Base-by-base conservation (phyloP, 352 stramenopile species). In the Phytopythium mirpurense region DNA sequence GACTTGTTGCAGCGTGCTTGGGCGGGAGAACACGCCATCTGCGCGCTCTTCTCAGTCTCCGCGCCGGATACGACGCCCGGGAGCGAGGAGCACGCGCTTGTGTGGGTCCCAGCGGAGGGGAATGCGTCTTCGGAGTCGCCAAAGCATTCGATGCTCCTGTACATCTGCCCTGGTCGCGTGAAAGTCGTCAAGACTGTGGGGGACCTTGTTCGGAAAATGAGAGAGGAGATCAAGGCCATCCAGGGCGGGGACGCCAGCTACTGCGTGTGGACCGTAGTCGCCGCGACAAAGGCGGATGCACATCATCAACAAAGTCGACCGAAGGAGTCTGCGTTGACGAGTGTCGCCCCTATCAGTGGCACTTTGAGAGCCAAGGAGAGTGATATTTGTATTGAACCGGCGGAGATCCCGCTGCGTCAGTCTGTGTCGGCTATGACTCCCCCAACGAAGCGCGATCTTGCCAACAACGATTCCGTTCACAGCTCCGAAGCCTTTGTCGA, bases 181-280 rank as follows among this genome's bases (percentile, higher is more conserved):
- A 91, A 91, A 51, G 63, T 89, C 34, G 68, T 88, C 9, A 85
- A 79, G 49, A 80, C 21, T n/a, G 23, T 78, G 3, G 23, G 41
- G 1, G 74, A 83, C 29, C 44, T 91, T 21, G 35, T 78, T 10
- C 74, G 65, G 50, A 87, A 75, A 19, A 50, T 88, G 56, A 49
- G 62, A n/a, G 72, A 86, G 1, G 75, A 90, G 31, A 49, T 84
- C 3, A 55, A 63, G 19, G 32, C 54, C 5, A 42, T 78, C 16
- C 46, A 43, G 24, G 51, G 50, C 2, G 32, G 18, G 3, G 19
- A 27, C 2, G 4, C 1, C 11, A 61, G 40, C 14, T 57, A 48
- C 26, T 51, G 24, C 24, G 24, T 32, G 16, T 45, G 54, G 46
- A 40, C 4, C 24, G 8, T 59, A 23, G 15, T 34, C 11, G 11